Evolutionary conservation across 345 rosid genomes (phyloP).

Genomic region (Sisymbrium altissimum): DNA sequence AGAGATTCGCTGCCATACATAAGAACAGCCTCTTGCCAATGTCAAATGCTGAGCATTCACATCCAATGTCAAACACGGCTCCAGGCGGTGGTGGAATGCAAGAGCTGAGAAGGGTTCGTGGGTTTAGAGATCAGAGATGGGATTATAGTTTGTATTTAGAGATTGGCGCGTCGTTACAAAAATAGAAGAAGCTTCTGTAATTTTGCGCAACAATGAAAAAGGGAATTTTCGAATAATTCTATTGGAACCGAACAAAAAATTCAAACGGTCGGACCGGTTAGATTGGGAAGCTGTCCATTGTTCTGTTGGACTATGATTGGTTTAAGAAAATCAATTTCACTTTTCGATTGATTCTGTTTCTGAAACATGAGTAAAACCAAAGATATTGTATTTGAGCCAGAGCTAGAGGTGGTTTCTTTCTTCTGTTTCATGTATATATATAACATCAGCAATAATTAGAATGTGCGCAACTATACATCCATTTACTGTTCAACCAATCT

Average conservation of each 20-base stretch:
- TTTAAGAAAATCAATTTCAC: not conserved
- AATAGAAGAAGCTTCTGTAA: not conserved
- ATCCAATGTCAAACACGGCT: conserved; percentile 15
- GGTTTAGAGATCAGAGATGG: not conserved
- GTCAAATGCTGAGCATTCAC: conserved; percentile 29
- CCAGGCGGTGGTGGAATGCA: conserved; percentile 35
- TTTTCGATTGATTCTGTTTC: not conserved
- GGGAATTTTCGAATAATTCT: not conserved
- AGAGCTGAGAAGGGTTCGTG: not conserved
- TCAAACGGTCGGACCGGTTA: not conserved
- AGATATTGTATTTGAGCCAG: not conserved
- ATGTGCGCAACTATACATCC: conserved; percentile 9
- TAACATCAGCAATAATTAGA: not conserved
- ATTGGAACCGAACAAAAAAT: not conserved
- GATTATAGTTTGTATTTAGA: conserved; percentile 1
- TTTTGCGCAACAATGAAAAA: not conserved
- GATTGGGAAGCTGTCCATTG: not conserved
- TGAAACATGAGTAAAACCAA: not conserved
- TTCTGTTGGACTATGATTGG: not conserved
- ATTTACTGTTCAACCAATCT: not conserved
- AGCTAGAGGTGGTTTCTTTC: not conserved
- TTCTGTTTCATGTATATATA: not conserved
- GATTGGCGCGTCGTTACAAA: conserved; percentile 4
- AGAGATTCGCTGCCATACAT: conserved; percentile 31
- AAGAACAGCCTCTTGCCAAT: conserved; percentile 20